Conservation (phyloP, 371 early-diverging fungal species). For the Umbelopsis sp. region DNA sequence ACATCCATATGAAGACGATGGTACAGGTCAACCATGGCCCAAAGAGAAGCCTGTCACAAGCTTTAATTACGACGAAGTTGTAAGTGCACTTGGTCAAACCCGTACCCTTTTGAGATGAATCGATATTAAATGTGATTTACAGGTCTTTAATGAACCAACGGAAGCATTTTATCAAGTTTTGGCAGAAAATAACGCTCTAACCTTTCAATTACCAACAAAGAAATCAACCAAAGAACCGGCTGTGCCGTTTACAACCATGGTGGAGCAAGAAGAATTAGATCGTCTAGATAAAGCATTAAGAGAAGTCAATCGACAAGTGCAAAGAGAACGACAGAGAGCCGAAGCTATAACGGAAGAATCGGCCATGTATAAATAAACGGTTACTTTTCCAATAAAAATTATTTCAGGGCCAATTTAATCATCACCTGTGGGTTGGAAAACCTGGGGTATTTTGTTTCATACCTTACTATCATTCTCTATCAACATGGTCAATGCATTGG, state of each 20-base stretch:
- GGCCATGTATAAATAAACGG: slow-evolving; percentile 12
- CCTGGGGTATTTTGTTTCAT: neutral
- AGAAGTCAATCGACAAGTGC: slow-evolving; percentile 63
- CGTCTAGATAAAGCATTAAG: slow-evolving; percentile 60
- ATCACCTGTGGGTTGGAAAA: neutral
- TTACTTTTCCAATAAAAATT: slow-evolving; percentile 16
- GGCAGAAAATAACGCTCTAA: slow-evolving; percentile 55
- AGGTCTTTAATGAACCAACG: slow-evolving; percentile 89
- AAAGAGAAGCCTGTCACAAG: slow-evolving; percentile 78
- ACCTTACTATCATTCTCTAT: neutral
- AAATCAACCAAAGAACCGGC: slow-evolving; percentile 36
- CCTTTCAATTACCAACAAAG: slow-evolving; percentile 38
- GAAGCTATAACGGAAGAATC: slow-evolving; percentile 32
- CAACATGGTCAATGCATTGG: neutral
- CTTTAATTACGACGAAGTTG: slow-evolving; percentile 82
- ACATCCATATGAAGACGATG: slow-evolving; percentile 77
- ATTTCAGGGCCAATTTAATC: neutral
- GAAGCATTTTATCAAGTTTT: slow-evolving; percentile 79
- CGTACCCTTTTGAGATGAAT: neutral
- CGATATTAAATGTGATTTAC: neutral
- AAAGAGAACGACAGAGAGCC: slow-evolving; percentile 38
- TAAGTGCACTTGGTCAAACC: slow-evolving; percentile 25
- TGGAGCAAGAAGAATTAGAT: slow-evolving; percentile 71
- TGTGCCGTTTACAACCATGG: slow-evolving; percentile 57
- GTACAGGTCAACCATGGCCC: slow-evolving; percentile 66